phyloP scores from a whole-genome alignment of 2,329 filamentous ascomycete genomes.

The Fusarium tjaetaba region DNA sequence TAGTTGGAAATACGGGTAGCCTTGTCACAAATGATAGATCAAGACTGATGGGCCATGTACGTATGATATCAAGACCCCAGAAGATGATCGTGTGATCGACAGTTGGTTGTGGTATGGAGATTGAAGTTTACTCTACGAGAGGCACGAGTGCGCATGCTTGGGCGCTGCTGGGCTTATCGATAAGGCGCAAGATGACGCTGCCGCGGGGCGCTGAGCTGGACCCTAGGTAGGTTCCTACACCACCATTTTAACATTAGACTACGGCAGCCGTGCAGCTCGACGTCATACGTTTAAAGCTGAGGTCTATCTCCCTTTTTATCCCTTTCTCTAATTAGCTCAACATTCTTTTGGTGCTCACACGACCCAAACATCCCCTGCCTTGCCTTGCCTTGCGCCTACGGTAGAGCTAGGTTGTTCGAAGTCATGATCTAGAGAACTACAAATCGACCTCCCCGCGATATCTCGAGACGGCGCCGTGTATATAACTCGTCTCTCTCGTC shows the following conservation, averaged over 20 bases:
- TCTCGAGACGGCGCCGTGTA: constrained; percentile 38
- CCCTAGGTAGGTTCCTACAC: constrained; percentile 22
- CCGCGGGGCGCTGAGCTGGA: constrained; percentile 21
- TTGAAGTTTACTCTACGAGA: constrained; percentile 24
- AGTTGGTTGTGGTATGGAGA: constrained; percentile 10
- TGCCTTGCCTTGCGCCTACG: not conserved
- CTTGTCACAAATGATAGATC: not conserved
- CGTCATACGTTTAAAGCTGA: constrained; percentile 29
- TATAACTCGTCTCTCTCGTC: constrained; percentile 24
- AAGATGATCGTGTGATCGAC: constrained; percentile 4
- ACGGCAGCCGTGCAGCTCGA: constrained; percentile 3
- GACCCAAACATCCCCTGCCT: not conserved
- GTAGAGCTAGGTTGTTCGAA: constrained; percentile 30
- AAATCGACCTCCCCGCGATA: constrained; percentile 37
- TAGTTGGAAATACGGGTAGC: not conserved
- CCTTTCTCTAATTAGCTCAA: constrained; percentile 6
- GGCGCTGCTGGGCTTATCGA: constrained; percentile 43
- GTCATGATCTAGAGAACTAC: constrained; percentile 51
- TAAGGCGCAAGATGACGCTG: constrained; percentile 42
- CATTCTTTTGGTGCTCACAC: constrained; percentile 23
- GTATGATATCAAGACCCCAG: not conserved
- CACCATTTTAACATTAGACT: constrained; percentile 17
- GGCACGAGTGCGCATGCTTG: constrained; percentile 31
- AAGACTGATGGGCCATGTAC: not conserved
- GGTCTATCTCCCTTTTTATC: constrained; percentile 15